Evolutionary conservation across 805 yeast genomes (phyloP).

Genomic region (Yamadazyma phyllophila): DNA sequence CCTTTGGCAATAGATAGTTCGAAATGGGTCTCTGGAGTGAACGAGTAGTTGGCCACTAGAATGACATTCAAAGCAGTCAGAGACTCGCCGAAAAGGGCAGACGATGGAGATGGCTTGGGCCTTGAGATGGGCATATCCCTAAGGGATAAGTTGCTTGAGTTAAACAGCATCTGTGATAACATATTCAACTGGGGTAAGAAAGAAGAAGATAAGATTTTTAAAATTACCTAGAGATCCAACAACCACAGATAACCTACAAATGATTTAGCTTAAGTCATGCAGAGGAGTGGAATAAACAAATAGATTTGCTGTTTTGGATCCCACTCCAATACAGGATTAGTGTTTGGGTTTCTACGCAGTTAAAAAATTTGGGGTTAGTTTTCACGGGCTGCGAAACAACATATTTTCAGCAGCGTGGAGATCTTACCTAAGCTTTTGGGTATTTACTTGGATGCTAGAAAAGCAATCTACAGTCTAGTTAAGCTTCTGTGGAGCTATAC

Average conservation of each 20-base stretch:
- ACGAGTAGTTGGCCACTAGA: conserved; percentile 46
- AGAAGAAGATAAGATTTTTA: background rate
- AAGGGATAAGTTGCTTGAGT: background rate
- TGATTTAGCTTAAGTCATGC: background rate
- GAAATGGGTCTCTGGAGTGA: conserved; percentile 39
- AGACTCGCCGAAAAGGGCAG: background rate
- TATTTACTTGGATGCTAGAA: too few species aligned
- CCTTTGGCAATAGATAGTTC: conserved; percentile 50
- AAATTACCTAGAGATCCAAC: background rate
- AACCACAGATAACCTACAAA: too few species aligned
- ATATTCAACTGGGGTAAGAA: background rate
- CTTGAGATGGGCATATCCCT: conserved; percentile 1
- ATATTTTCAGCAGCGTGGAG: too few species aligned
- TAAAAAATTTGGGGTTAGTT: background rate
- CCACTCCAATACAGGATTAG: background rate
- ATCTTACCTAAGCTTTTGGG: too few species aligned
- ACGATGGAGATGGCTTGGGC: background rate
- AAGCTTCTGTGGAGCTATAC: too few species aligned
- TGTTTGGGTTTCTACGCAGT: background rate
- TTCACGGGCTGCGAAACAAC: background rate
- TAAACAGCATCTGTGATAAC: background rate
- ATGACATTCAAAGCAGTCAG: conserved; percentile 29
- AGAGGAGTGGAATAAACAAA: background rate
- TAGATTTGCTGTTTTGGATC: background rate
- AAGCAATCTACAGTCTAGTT: too few species aligned